Percentiles rank a stretch among this genome's conserved stretches.
Evolutionary conservation across 2,329 filamentous ascomycete species (phyloP).

Genomic region (Bipolaris gigantea): DNA sequence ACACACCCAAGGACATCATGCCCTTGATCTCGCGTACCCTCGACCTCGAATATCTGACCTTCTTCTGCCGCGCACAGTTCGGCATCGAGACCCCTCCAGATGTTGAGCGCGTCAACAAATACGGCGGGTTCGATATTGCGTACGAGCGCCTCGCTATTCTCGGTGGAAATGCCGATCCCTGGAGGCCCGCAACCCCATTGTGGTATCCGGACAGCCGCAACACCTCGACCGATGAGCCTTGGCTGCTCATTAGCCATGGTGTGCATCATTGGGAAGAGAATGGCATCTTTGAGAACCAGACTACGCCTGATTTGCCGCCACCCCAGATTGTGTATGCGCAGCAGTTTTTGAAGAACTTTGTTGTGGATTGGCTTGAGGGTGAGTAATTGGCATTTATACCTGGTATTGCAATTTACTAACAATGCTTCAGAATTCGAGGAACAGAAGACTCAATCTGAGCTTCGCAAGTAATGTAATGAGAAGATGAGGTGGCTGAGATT

Average conservation of each 20-base stretch:
- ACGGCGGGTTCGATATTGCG: constrained; percentile 71
- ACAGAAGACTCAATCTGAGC: neutral
- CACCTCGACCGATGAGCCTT: constrained; percentile 68
- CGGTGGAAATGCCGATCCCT: constrained; percentile 78
- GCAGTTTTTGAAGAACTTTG: constrained; percentile 61
- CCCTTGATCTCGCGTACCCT: constrained; percentile 73
- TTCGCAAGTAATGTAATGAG: neutral
- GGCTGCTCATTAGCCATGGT: constrained; percentile 70
- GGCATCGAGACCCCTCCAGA: constrained; percentile 67
- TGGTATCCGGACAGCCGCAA: constrained; percentile 61
- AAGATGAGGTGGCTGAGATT: neutral
- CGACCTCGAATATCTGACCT: constrained; percentile 63
- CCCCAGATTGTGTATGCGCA: constrained; percentile 62
- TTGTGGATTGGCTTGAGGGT: constrained; percentile 66
- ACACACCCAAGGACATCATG: constrained; percentile 63
- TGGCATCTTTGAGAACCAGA: constrained; percentile 65
- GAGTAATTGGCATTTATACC: neutral
- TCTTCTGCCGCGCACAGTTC: constrained; percentile 69
- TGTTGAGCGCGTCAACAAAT: constrained; percentile 70
- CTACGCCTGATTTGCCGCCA: constrained; percentile 61
- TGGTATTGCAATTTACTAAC: neutral
- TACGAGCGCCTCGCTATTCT: constrained; percentile 77
- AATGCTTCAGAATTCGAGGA: constrained; percentile 1
- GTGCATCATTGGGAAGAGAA: constrained; percentile 85
- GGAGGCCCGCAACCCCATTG: constrained; percentile 74